Evolutionary conservation across 2,329 filamentous ascomycete species (phyloP).

Genomic region (Cylindrodendrum hubeiense): DNA sequence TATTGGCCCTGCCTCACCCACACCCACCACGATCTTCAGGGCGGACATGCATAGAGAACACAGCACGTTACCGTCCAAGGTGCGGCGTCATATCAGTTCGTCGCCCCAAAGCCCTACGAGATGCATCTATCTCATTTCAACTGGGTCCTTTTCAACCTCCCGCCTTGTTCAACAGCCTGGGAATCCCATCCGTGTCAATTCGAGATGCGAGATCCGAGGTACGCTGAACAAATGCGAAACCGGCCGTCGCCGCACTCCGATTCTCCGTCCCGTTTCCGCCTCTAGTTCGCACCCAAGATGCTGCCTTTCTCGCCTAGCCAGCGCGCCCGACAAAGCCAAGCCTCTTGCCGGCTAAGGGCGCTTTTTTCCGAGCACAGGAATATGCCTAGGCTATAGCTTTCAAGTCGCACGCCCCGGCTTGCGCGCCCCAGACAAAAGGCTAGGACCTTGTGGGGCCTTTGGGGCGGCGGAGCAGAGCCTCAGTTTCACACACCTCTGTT

Average conservation of each 20-base stretch:
- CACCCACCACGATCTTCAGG: constrained; percentile 1
- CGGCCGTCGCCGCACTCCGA: not conserved
- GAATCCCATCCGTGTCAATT: not conserved
- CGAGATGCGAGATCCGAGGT: not conserved
- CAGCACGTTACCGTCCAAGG: not conserved
- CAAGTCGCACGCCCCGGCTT: not conserved
- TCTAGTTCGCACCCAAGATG: not conserved
- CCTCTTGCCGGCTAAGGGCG: not conserved
- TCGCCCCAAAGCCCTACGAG: not conserved
- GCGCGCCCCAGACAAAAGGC: not conserved
- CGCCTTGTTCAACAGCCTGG: not conserved
- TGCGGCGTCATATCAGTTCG: not conserved
- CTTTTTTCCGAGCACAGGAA: not conserved
- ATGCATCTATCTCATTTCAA: not conserved
- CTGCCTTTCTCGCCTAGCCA: not conserved
- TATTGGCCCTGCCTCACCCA: not conserved
- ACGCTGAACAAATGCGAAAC: not conserved
- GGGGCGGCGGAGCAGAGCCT: not conserved
- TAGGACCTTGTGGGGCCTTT: not conserved
- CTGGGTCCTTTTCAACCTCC: not conserved
- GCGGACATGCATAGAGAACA: not conserved
- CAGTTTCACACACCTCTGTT: not conserved
- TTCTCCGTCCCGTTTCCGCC: not conserved
- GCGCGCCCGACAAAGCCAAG: not conserved
- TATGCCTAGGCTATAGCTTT: not conserved